Evolutionary conservation across 805 yeast genomes (phyloP).

Genomic region (Candida ficus): DNA sequence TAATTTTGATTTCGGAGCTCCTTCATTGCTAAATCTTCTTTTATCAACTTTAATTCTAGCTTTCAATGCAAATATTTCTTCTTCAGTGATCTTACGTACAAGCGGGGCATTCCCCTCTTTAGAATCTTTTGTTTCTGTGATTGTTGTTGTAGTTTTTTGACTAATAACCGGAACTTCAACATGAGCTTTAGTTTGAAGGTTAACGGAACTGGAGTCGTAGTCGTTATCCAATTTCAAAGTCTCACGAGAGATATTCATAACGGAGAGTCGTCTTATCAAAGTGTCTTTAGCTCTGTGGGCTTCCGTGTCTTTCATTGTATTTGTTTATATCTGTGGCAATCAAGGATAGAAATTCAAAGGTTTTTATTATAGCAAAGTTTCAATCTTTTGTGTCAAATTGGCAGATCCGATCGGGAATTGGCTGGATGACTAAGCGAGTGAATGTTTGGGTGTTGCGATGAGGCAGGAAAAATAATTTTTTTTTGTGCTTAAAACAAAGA

Average conservation of each 20-base stretch:
- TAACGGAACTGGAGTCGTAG: slow-evolving; percentile 2
- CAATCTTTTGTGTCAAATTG: not conserved
- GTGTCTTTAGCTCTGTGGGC: not conserved
- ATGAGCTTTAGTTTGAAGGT: not conserved
- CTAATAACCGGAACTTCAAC: not conserved
- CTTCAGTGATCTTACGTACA: slow-evolving; percentile 12
- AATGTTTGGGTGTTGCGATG: not conserved
- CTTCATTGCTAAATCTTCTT: slow-evolving; percentile 20
- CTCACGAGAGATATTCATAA: not conserved
- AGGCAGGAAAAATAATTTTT: not conserved
- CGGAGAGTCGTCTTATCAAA: not conserved
- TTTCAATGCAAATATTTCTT: slow-evolving; percentile 18
- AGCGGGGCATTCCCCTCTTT: too few species aligned
- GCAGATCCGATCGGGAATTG: not conserved
- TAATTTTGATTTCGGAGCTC: slow-evolving; percentile 22
- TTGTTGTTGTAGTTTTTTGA: not conserved
- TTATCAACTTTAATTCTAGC: slow-evolving; percentile 14
- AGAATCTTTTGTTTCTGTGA: not conserved
- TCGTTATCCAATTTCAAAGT: slow-evolving; percentile 3
- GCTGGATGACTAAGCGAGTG: not conserved
- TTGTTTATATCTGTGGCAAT: too few species aligned
- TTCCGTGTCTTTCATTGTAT: not conserved
- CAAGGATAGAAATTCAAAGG: too few species aligned
- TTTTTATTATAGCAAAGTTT: not conserved
- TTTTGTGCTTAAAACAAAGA: not conserved